Evolutionary conservation across 1,284 basidiomycete species (phyloP).

Genomic region (Anthracocystis setariae): DNA sequence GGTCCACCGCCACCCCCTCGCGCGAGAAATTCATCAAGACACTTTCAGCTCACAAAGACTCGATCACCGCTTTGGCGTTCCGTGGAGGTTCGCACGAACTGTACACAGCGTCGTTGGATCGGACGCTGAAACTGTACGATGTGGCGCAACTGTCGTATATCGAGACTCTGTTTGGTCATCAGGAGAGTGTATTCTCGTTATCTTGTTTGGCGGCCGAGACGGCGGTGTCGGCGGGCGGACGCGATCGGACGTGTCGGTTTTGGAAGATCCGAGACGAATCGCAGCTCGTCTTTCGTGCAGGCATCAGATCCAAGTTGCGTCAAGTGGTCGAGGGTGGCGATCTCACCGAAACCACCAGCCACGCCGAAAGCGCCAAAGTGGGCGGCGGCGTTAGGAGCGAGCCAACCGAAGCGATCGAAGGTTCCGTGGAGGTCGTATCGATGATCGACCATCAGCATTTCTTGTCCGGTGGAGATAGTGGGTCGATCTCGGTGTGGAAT

Average conservation of each 20-base stretch:
- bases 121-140: conserved; percentile 91
- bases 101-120: conserved; percentile 82
- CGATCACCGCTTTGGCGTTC: conserved; percentile 78
- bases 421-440: conserved; percentile 87
- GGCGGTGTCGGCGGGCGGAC: conserved; percentile 84
- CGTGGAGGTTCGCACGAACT: conserved; percentile 82
- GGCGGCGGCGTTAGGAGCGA: conserved; percentile 38
- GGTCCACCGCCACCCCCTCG: conserved; percentile 28
- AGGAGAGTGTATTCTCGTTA: conserved; percentile 83
- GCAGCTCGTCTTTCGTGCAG: conserved; percentile 94
- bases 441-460: conserved; percentile 95
- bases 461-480: conserved; percentile 92
- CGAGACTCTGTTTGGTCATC: conserved; percentile 97
- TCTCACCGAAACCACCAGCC: conserved; percentile 69
- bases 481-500: conserved; percentile 85
- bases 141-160: conserved; percentile 87
- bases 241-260: conserved; percentile 90
- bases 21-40: conserved; percentile 75
- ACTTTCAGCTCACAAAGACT: conserved; percentile 70
- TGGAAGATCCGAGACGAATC: conserved; percentile 98
- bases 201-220: conserved; percentile 85
- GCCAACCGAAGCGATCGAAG: conserved; percentile 74
- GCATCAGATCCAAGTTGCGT: conserved; percentile 75
- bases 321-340: conserved; percentile 84
- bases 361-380: no score